phyloP scores from a whole-genome alignment of 2,329 filamentous ascomycete species.

The Stagonosporopsis rhizophila region DNA sequence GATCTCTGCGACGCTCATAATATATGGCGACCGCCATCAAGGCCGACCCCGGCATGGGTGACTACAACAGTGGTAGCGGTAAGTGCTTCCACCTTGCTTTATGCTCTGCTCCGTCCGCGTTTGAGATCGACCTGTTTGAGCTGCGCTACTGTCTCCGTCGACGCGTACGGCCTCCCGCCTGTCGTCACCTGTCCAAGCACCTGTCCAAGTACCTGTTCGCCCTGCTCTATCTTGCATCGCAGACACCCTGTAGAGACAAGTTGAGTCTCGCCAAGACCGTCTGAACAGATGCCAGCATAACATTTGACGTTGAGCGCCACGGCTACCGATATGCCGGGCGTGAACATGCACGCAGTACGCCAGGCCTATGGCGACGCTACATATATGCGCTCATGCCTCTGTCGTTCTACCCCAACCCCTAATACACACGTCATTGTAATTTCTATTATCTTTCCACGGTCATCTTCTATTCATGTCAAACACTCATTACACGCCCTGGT shows the following conservation, averaged over 20 bases:
- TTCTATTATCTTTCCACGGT: constrained; percentile 30
- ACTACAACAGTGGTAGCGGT: constrained; percentile 47
- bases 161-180: constrained; percentile 17
- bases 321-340: constrained; percentile 36
- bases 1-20: constrained; percentile 41
- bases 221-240: constrained; percentile 20
- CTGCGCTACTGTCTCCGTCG: constrained; percentile 27
- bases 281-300: constrained; percentile 33
- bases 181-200: constrained; percentile 24
- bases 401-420: constrained; percentile 34
- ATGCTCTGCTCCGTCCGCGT: constrained; percentile 38
- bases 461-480: constrained; percentile 17
- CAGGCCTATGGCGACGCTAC: constrained; percentile 31
- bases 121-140: constrained; percentile 45
- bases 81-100: constrained; percentile 22
- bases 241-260: constrained; percentile 39
- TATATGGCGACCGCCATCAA: constrained; percentile 45
- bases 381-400: constrained; percentile 43
- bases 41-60: constrained; percentile 41
- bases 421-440: constrained; percentile 39
- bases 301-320: constrained; percentile 31
- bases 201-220: constrained; percentile 14
- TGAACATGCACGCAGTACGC: constrained; percentile 35
- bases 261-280: constrained; percentile 40
- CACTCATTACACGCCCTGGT: constrained; percentile 44